A percentile compares a stretch with the other conserved stretches of the same genome.
phyloP scores from a whole-genome alignment of 192 early-diverging fungal genomes.

The Chytriomyces confervae region DNA sequence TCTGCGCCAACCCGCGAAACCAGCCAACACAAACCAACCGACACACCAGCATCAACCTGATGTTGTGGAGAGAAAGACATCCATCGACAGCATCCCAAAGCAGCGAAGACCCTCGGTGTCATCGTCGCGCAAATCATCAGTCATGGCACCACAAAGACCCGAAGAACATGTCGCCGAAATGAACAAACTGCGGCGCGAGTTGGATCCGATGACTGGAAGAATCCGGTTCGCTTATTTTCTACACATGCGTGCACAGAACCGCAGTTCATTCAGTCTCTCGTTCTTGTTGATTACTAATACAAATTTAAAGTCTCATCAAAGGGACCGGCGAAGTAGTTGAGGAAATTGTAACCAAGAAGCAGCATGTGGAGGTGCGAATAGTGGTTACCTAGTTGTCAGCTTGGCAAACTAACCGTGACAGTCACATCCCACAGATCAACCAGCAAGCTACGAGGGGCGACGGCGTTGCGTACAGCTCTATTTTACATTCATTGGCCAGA shows the following conservation, averaged over 20 bases:
- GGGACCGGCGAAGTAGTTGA: conserved; percentile 35
- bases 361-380: conserved; percentile 15
- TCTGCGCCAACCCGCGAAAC: too few species aligned
- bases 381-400: neutral
- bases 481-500: conserved; percentile 20
- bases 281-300: neutral
- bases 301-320: conserved; percentile 28
- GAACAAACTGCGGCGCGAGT: neutral
- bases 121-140: too few species aligned
- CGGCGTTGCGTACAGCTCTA: neutral
- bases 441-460: conserved; percentile 32
- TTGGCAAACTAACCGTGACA: too few species aligned
- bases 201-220: conserved; percentile 28
- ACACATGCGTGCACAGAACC: too few species aligned
- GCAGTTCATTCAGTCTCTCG: neutral
- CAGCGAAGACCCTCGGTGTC: neutral
- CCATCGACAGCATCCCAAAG: too few species aligned
- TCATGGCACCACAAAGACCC: conserved; percentile 24
- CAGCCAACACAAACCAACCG: too few species aligned
- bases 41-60: too few species aligned
- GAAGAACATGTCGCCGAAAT: conserved; percentile 26
- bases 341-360: conserved; percentile 25
- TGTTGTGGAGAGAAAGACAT: too few species aligned
- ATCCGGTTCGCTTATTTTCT: neutral
- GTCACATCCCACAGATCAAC: conserved; percentile 8